Conservation (phyloP, 164 flowering plant genomes). For the Pachysandra terminalis region DNA sequence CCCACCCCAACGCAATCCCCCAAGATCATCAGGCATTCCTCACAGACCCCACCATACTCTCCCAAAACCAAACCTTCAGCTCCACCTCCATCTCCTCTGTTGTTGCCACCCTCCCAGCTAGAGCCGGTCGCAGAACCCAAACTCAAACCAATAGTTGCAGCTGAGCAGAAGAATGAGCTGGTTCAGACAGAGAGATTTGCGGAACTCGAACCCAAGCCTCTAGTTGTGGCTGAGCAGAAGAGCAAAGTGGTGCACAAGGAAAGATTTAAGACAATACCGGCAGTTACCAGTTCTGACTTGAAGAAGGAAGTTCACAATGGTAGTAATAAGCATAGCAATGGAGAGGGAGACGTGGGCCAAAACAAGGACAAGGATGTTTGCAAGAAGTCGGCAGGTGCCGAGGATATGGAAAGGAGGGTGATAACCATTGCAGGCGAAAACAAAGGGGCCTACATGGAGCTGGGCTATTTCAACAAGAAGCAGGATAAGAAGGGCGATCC, state of each 20-base stretch:
- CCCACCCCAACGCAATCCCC: constrained; percentile 27
- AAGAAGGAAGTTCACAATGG: background rate
- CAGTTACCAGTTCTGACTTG: no score
- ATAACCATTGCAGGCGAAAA: constrained; percentile 78
- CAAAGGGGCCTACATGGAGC: constrained; percentile 81
- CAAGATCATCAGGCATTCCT: constrained; percentile 12
- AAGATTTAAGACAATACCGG: constrained; percentile 11
- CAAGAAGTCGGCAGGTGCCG: constrained; percentile 30
- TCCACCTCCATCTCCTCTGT: constrained; percentile 50
- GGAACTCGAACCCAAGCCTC: constrained; percentile 27
- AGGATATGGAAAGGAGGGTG: constrained; percentile 35
- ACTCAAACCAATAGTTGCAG: constrained; percentile 26
- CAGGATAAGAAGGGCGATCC: constrained; percentile 10
- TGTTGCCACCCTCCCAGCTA: constrained; percentile 41
- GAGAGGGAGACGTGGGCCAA: background rate
- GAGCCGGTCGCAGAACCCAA: constrained; percentile 18
- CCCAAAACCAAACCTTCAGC: constrained; percentile 17
- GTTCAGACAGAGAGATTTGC: constrained; percentile 34
- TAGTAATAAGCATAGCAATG: background rate
- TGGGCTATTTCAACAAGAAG: constrained; percentile 30
- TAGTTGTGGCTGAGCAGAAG: constrained; percentile 41
- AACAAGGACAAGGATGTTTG: constrained; percentile 13
- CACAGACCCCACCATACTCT: constrained; percentile 27
- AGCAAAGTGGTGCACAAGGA: constrained; percentile 38
- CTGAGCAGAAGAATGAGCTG: constrained; percentile 44